These are phyloP conservation scores for Verbascum thapsus DNA, from an alignment of 257 asterid species.

Conservation along the genomic window DNA sequence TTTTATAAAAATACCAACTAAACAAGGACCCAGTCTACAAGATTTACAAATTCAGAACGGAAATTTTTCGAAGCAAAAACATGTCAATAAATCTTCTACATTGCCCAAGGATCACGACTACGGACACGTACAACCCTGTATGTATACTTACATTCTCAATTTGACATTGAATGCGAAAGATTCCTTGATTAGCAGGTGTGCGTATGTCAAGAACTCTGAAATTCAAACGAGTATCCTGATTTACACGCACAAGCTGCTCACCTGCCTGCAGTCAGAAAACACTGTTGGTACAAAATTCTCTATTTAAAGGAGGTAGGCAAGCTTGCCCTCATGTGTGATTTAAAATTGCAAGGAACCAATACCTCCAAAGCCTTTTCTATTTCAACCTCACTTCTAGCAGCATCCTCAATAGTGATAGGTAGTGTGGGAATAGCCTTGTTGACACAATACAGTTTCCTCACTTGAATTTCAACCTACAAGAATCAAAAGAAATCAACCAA, in stretches of 20 bases:
- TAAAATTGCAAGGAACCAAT: neutral
- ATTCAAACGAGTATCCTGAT: constrained; percentile 92
- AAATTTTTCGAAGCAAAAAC: neutral
- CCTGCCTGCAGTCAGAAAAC: constrained; percentile 59
- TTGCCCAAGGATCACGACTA: too few species aligned
- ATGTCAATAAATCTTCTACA: neutral
- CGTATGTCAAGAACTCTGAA: constrained; percentile 79
- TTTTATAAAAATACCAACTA: constrained; percentile 5
- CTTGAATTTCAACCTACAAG: constrained; percentile 79
- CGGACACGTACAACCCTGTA: too few species aligned
- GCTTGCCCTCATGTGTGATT: neutral
- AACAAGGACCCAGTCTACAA: neutral
- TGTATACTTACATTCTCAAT: constrained; percentile 62
- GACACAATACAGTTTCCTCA: constrained; percentile 63
- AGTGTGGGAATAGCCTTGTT: too few species aligned
- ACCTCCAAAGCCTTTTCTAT: constrained; percentile 73
- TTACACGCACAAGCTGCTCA: constrained; percentile 80
- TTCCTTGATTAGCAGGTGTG: constrained; percentile 90
- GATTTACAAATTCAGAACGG: neutral
- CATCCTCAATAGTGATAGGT: constrained; percentile 79
- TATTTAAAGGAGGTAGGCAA: neutral
- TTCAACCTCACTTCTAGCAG: constrained; percentile 78
- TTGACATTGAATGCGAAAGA: constrained; percentile 71
- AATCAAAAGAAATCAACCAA: constrained; percentile 11
- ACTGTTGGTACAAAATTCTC: neutral